phyloP scores from a whole-genome alignment of 257 asterid species.

The Cruciata laevipes region DNA sequence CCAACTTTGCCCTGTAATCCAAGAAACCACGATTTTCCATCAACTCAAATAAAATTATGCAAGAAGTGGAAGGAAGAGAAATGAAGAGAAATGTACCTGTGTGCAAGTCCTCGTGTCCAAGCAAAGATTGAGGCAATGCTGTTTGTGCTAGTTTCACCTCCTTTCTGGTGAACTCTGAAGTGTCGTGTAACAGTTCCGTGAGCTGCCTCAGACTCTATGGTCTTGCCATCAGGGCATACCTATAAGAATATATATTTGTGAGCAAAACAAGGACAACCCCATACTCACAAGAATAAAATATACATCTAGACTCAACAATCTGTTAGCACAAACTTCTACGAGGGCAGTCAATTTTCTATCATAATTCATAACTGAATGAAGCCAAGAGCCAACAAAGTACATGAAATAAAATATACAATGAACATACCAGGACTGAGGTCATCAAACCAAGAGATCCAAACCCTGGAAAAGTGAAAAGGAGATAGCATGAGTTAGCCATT shows the following conservation, averaged over 20 bases:
- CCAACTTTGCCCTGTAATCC: constrained; percentile 79
- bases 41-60: too few species aligned
- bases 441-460: constrained; percentile 99
- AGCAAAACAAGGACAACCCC: background rate
- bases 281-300: background rate
- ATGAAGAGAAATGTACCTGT: constrained; percentile 47
- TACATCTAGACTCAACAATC: background rate
- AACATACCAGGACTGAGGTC: constrained; percentile 92
- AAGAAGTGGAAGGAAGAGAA: too few species aligned
- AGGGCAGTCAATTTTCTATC: background rate
- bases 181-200: constrained; percentile 99
- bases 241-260: constrained; percentile 21
- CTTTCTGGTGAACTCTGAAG: constrained; percentile 93
- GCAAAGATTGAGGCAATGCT: constrained; percentile 99
- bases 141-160: constrained; percentile 98
- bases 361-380: background rate
- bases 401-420: background rate
- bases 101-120: constrained; percentile 99
- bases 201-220: constrained; percentile 99
- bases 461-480: constrained; percentile 36
- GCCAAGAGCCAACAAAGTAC: background rate
- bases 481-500: background rate
- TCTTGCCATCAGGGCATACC: constrained; percentile 99
- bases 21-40: background rate
- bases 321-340: background rate